Evolutionary conservation across 2,329 filamentous ascomycete genomes (phyloP).

Genomic region (Penicillium hesseltinei): DNA sequence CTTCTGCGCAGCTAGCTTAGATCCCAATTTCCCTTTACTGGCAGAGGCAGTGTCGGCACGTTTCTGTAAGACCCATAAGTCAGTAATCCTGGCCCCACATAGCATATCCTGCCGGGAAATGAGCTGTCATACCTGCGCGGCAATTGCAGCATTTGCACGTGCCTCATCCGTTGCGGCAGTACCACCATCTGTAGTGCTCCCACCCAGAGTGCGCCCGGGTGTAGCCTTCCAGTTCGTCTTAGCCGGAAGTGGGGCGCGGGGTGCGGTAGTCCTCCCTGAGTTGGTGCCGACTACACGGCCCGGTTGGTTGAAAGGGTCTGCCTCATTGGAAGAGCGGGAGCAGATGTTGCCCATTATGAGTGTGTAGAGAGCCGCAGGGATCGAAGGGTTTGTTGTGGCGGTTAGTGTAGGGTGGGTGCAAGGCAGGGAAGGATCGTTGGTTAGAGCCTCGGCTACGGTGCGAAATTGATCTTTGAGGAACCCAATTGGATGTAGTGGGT

Average conservation of each 20-base stretch:
- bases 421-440: not conserved
- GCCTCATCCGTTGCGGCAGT: constrained; percentile 53
- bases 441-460: not conserved
- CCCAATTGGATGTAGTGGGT: not conserved
- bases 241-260: constrained; percentile 47
- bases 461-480: no score
- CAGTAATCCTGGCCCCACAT: not conserved
- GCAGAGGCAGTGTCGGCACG: constrained; percentile 54
- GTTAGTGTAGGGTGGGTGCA: not conserved
- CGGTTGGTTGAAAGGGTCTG: constrained; percentile 67
- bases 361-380: constrained; percentile 4
- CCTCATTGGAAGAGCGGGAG: constrained; percentile 63
- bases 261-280: constrained; percentile 47
- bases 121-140: constrained; percentile 70
- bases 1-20: constrained; percentile 72
- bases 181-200: constrained; percentile 31
- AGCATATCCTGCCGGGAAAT: not conserved
- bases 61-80: constrained; percentile 50
- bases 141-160: constrained; percentile 70
- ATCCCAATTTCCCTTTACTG: constrained; percentile 64
- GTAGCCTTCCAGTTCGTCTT: constrained; percentile 48
- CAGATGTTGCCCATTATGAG: constrained; percentile 79
- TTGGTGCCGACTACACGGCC: constrained; percentile 69
- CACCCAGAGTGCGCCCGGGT: constrained; percentile 64
- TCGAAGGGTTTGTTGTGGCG: constrained; percentile 3